Evolutionary conservation across 2,329 filamentous ascomycete genomes (phyloP).

Genomic region (Nigrospora sphaerica): DNA sequence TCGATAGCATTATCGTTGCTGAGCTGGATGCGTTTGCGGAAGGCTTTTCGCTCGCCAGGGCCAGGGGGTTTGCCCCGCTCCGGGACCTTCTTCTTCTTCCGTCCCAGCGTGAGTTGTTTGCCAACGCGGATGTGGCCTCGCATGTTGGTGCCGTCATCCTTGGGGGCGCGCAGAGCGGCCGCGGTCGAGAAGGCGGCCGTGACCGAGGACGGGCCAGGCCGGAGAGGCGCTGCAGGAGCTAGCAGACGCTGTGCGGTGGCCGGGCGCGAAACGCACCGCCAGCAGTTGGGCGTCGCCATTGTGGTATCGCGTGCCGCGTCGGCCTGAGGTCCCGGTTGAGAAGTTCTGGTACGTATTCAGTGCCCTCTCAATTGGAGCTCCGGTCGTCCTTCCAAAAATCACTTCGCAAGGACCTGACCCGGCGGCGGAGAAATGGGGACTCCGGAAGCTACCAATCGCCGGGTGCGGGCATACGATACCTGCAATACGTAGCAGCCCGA

Average conservation of each 20-base stretch:
- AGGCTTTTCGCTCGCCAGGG: constrained; percentile 77
- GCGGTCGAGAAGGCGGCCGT: constrained; percentile 20
- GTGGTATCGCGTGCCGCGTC: constrained; percentile 7
- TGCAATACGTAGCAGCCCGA: too few species aligned
- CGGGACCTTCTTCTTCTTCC: constrained; percentile 45
- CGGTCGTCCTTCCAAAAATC: too few species aligned
- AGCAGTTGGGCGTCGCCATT: constrained; percentile 33
- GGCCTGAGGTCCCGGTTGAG: too few species aligned
- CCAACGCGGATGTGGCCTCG: constrained; percentile 22
- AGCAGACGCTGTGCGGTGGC: constrained; percentile 18
- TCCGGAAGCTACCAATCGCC: too few species aligned
- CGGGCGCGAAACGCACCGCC: constrained; percentile 34
- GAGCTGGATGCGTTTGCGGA: constrained; percentile 82
- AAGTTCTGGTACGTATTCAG: too few species aligned
- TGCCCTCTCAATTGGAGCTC: too few species aligned
- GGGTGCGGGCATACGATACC: too few species aligned
- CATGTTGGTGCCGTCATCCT: constrained; percentile 4
- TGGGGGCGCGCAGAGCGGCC: constrained; percentile 8
- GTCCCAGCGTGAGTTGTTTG: constrained; percentile 31
- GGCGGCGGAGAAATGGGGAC: too few species aligned
- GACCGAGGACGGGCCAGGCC: constrained; percentile 18
- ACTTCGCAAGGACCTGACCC: too few species aligned
- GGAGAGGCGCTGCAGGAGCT: constrained; percentile 9
- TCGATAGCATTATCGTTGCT: constrained; percentile 90
- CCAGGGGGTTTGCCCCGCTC: constrained; percentile 48